These are phyloP conservation scores for Thielaviopsis populi DNA, from an alignment of 2,329 filamentous ascomycete genomes.

Conservation along the genomic window DNA sequence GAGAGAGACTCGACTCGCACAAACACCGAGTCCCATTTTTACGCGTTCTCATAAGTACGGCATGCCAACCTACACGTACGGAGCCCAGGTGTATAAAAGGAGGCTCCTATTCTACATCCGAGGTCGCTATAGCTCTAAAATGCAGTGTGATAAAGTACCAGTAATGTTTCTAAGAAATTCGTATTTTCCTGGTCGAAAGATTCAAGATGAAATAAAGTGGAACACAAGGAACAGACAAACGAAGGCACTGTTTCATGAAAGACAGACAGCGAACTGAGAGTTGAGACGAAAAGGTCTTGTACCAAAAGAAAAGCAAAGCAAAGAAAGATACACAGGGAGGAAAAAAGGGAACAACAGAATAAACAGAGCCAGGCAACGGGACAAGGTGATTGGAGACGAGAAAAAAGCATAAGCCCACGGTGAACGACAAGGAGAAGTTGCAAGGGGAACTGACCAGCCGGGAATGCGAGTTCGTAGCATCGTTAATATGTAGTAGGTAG, in stretches of 20 bases:
- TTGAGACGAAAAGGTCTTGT: not conserved
- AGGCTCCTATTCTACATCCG: too few species aligned
- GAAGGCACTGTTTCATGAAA: not conserved
- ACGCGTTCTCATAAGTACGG: too few species aligned
- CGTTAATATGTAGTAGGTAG: not conserved
- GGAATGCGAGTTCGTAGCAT: not conserved
- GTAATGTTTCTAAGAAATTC: slow-evolving; percentile 1
- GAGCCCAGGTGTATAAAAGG: too few species aligned
- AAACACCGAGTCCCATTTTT: too few species aligned
- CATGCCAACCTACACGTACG: too few species aligned
- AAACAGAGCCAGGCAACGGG: not conserved
- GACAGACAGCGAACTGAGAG: not conserved
- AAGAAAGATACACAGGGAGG: not conserved
- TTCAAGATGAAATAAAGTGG: not conserved
- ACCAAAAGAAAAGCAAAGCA: not conserved
- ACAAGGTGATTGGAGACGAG: not conserved
- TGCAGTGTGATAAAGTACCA: not conserved
- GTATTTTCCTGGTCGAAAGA: slow-evolving; percentile 4
- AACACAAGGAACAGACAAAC: not conserved
- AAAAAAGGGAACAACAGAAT: not conserved
- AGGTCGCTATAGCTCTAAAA: not conserved
- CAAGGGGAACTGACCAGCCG: not conserved
- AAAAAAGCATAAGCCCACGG: not conserved
- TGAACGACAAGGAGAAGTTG: not conserved
- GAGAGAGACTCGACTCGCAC: too few species aligned